Base-by-base conservation (phyloP, 306 rosid species). In the Malus orientalis region DNA sequence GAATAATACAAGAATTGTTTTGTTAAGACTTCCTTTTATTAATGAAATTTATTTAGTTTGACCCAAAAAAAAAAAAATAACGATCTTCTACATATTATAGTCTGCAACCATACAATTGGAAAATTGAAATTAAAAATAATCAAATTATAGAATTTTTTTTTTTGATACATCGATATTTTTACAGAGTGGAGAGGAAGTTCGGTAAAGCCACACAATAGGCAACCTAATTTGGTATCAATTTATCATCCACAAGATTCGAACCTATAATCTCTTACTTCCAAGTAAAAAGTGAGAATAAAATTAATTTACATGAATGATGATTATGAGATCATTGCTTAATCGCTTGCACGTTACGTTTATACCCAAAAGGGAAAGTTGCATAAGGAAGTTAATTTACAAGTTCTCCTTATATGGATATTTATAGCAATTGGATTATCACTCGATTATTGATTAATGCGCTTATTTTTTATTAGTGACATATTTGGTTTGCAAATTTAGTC, bases 341-440 rank as follows among this genome's bases (percentile, higher is more conserved):
- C 32, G 8, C 45, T 27, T 30, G 62, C 40, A 25, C 9, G 18
- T 1, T 69, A 59, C 67, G 45, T 70, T 4, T 65, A 69, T 19
- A 49, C 4, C 22, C 58, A 45, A 82, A 47, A 23, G 32, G 0
- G 45, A 45, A 69, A 25, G 8, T 5, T 57, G 4, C n/a, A 61
- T 10, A 23, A 74, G 61, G 72, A 27, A 10, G 36, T 49, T 65
- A 47, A 40, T 68, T 81, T 78, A 92, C 67, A 95, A 95, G 66
- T 89, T 92, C 80, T 92, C 97, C 9, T 36, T 36, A 6, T 36
- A 36, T 6, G 8, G 2, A 33, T 33, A 33, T 33, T 33, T 33
- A 33, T 36, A 6, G 40, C 40, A 47, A 47, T 47, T 14, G 4
- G 0, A 4, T 47, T 14, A 47, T 47, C 16, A 47, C 2, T 14